Evolutionary conservation across 495 filamentous ascomycete species (phyloP), one percentile per base, ranked within the genome.

Genomic region (Usnea hakonensis): DNA sequence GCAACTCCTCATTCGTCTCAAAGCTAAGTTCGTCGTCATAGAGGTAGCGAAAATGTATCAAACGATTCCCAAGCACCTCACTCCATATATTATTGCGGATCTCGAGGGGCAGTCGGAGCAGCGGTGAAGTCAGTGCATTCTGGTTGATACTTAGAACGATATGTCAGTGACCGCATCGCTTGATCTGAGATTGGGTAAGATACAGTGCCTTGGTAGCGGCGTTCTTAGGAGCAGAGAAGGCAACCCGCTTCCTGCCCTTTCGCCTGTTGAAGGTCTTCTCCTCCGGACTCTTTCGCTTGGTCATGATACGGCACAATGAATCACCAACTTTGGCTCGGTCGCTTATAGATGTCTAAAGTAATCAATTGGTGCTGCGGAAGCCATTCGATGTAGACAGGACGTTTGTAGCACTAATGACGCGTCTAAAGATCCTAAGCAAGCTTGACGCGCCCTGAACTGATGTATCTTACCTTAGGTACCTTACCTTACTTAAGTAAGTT

Each of bases 11-110:
- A 9, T 23, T 44, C 2, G 41, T 44, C n/a, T 21, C 41, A 8
- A 44, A 44, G 41, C 6, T 8, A 2, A 21, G 5, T 2, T 21
- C n/a, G 10, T 44, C n/a, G n/a, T 44, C 41, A 23, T 44, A 21
- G 41, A 48, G 44, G 21, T 48, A 48, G 23, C 10, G 7, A 19
- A 61, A 6, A 32, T 61, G 59, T 10, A 61, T 16, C 4, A 61
- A 33, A 32, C 50, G 30, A 16, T 52, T 26, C 11, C 59, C 59
- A 17, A 61, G 33, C 17, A 55, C 48, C 33, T 61, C 59, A 1
- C 17, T 55, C 59, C 59, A 61, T 7, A 61, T 61, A 19, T 61
- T 55, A 26, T 52, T 37, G 19, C 59, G 46, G 14, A 61, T 35
- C 59, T 61, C 59, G 21, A 40, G 36, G 36, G 59, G 59, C 4